A percentile compares a stretch with the other conserved stretches of the same genome.
Evolutionary conservation across 106 monocot genomes (phyloP).

Genomic region (Acorus calamus): DNA sequence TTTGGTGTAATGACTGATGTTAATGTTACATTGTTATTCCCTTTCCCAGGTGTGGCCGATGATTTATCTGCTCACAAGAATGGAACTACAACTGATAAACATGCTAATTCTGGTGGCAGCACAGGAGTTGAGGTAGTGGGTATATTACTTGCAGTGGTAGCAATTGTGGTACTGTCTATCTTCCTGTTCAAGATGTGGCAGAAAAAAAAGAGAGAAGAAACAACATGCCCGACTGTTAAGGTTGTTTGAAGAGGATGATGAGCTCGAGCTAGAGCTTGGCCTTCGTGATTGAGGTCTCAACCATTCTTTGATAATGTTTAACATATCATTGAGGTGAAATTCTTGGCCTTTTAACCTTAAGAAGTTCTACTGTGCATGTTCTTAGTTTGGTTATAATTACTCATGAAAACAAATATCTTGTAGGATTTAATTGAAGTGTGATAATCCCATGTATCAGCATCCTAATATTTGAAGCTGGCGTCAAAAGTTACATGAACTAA

Average conservation of each 20-base stretch:
- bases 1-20: no score
- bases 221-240: slow-evolving; percentile 42
- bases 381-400: no score
- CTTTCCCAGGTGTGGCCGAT: slow-evolving; percentile 25
- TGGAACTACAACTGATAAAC: slow-evolving; percentile 22
- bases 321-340: no score
- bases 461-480: no score
- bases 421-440: no score
- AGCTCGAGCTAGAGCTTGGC: slow-evolving; percentile 47
- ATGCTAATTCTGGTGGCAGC: slow-evolving; percentile 23
- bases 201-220: slow-evolving; percentile 42
- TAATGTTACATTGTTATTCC: not conserved
- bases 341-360: no score
- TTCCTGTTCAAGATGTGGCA: slow-evolving; percentile 33
- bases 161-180: slow-evolving; percentile 13
- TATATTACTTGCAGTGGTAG: slow-evolving; percentile 21
- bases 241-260: slow-evolving; percentile 51
- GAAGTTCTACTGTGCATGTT: no score
- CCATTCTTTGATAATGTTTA: not conserved
- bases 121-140: slow-evolving; percentile 15
- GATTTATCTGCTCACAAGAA: slow-evolving; percentile 21
- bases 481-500: no score
- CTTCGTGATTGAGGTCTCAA: slow-evolving; percentile 25
- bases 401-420: no score
- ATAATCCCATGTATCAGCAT: no score